Conservation (phyloP, 305 asterid genomes). For the Rubia balearica region DNA sequence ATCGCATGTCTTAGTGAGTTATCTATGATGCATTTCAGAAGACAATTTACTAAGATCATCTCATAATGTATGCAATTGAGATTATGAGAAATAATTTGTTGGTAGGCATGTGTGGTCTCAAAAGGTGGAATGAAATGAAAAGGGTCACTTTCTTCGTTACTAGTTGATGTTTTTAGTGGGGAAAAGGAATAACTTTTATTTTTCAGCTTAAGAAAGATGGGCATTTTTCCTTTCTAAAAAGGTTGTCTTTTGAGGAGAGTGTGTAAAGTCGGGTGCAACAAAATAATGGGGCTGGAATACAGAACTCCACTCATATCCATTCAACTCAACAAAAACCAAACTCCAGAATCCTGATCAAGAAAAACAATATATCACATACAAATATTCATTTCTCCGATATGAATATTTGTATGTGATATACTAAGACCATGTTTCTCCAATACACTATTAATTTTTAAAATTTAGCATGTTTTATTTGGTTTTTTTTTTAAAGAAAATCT, state of each 20-base stretch:
- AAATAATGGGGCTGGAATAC: conserved; percentile 44
- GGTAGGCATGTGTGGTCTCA: conserved; percentile 45
- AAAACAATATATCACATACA: neutral
- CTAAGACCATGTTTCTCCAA: too few relatives aligned
- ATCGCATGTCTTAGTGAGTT: neutral
- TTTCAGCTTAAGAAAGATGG: conserved; percentile 39
- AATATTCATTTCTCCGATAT: too few relatives aligned
- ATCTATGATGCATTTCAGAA: neutral
- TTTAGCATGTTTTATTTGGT: neutral
- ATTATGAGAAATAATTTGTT: conserved; percentile 6
- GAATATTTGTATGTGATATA: too few relatives aligned
- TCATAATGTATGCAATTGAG: neutral
- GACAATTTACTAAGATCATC: neutral
- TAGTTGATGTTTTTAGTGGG: conserved; percentile 74
- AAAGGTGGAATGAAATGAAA: conserved; percentile 63
- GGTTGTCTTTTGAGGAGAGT: conserved; percentile 56
- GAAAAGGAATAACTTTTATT: conserved; percentile 50
- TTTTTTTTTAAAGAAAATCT: neutral
- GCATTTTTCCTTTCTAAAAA: conserved; percentile 51
- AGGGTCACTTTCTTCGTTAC: conserved; percentile 64
- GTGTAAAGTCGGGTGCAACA: conserved; percentile 15
- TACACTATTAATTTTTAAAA: too few relatives aligned
- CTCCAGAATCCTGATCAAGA: neutral
- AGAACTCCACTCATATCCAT: conserved; percentile 40
- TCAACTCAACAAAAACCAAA: neutral